phyloP scores from a whole-genome alignment of 805 yeast genomes.

The Ogataea polymorpha region DNA sequence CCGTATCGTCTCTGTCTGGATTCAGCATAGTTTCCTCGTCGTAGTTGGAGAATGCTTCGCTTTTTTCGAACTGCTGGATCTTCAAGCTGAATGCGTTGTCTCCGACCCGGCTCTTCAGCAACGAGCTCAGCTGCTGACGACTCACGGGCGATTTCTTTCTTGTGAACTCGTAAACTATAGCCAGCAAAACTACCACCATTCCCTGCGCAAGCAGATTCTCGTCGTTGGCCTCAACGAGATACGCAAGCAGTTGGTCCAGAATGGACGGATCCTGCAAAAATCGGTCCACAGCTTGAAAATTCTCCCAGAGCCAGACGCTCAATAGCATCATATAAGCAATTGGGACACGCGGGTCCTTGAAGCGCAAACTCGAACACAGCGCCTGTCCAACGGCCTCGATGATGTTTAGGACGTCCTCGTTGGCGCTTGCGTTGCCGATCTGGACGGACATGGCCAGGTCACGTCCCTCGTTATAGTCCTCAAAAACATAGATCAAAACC shows the following conservation, averaged over 20 bases:
- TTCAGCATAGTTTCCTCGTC: conserved; percentile 47
- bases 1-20: conserved; percentile 70
- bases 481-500: conserved; percentile 59
- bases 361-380: conserved; percentile 58
- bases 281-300: conserved; percentile 68
- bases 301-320: conserved; percentile 75
- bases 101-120: conserved; percentile 73
- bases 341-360: conserved; percentile 68
- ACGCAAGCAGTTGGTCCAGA: conserved; percentile 66
- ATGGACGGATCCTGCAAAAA: conserved; percentile 66
- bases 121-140: conserved; percentile 55
- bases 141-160: conserved; percentile 57
- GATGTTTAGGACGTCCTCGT: conserved; percentile 67
- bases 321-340: conserved; percentile 76
- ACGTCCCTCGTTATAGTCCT: conserved; percentile 49
- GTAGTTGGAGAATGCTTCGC: conserved; percentile 51
- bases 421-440: conserved; percentile 56
- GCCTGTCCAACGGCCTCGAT: conserved; percentile 79
- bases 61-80: conserved; percentile 68
- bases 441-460: conserved; percentile 45
- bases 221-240: conserved; percentile 45
- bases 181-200: conserved; percentile 65
- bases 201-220: conserved; percentile 55
- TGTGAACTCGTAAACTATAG: conserved; percentile 77
- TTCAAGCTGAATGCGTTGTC: conserved; percentile 73